Evolutionary conservation across 495 filamentous ascomycete species (phyloP).

Genomic region (Usnea hakonensis): DNA sequence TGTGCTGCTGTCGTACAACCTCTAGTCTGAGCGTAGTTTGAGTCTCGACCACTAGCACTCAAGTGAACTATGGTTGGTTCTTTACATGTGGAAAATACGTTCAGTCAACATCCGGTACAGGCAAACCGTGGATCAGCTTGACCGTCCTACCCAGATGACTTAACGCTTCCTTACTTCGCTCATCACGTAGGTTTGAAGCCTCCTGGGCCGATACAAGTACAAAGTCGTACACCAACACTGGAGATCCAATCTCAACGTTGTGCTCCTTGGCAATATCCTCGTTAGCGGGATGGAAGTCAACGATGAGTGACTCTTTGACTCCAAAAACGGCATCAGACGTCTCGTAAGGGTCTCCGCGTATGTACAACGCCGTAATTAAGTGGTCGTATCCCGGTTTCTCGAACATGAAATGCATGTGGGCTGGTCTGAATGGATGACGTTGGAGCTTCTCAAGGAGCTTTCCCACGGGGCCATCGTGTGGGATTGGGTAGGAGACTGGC

Average conservation of each 20-base stretch:
- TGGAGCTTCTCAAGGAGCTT: slow-evolving; percentile 61
- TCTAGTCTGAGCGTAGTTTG: background rate
- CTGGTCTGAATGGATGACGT: slow-evolving; percentile 74
- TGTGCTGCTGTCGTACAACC: background rate
- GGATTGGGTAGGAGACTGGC: slow-evolving; percentile 85
- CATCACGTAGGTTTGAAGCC: slow-evolving; percentile 55
- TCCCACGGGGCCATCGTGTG: slow-evolving; percentile 83
- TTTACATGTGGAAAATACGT: background rate
- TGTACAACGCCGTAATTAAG: slow-evolving; percentile 83
- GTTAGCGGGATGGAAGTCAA: slow-evolving; percentile 61
- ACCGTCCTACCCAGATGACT: slow-evolving; percentile 62
- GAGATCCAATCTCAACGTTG: slow-evolving; percentile 44
- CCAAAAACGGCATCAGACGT: slow-evolving; percentile 89
- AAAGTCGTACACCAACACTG: slow-evolving; percentile 61
- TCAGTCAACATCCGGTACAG: slow-evolving; percentile 64
- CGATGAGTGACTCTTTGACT: slow-evolving; percentile 74
- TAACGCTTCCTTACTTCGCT: slow-evolving; percentile 67
- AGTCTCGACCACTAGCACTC: background rate
- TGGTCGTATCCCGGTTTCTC: slow-evolving; percentile 76
- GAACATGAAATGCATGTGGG: slow-evolving; percentile 96
- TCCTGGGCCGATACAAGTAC: slow-evolving; percentile 67
- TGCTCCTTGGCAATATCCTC: slow-evolving; percentile 53
- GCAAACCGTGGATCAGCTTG: slow-evolving; percentile 74
- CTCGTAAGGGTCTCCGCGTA: slow-evolving; percentile 80
- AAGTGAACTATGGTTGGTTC: background rate